Conservation (phyloP, 371 early-diverging fungal genomes). For the Chytridiales sp. region DNA sequence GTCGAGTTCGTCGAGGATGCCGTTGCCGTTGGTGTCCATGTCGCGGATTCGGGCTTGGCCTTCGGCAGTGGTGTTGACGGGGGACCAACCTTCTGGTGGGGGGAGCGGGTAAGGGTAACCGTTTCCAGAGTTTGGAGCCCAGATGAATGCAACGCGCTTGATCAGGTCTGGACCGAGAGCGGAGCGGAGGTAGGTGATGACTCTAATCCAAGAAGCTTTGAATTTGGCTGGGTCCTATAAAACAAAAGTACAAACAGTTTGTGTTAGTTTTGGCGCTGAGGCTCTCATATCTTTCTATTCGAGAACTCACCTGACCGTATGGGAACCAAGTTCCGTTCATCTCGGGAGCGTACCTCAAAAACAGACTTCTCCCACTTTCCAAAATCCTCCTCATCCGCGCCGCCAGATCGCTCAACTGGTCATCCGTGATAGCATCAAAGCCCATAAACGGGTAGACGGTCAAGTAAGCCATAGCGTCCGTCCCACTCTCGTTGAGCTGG, state of each 20-base stretch:
- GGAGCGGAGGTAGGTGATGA: constrained; percentile 9
- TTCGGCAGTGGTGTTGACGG: constrained; percentile 5
- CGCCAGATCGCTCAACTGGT: constrained; percentile 21
- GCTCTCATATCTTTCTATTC: too few species aligned
- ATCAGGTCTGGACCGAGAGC: constrained; percentile 16
- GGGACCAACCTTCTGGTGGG: not conserved
- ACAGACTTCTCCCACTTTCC: constrained; percentile 20
- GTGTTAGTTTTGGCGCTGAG: too few species aligned
- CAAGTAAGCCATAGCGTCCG: constrained; percentile 32
- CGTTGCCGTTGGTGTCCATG: constrained; percentile 45
- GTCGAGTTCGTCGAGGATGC: constrained; percentile 23
- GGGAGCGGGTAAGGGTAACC: constrained; percentile 32
- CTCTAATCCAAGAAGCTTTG: constrained; percentile 22
- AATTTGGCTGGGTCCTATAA: constrained; percentile 32
- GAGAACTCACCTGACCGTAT: too few species aligned
- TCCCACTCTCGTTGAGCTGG: constrained; percentile 28
- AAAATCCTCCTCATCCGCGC: constrained; percentile 9
- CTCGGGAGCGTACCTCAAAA: constrained; percentile 32
- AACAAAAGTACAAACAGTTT: too few species aligned
- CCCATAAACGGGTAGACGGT: constrained; percentile 42
- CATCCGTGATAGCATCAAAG: constrained; percentile 27
- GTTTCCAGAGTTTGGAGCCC: constrained; percentile 43
- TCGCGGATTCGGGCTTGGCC: constrained; percentile 5
- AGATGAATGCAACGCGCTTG: constrained; percentile 33
- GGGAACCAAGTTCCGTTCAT: constrained; percentile 29